Base-by-base conservation (phyloP, 2,329 filamentous ascomycete species). In the Diaporthe australafricana region DNA sequence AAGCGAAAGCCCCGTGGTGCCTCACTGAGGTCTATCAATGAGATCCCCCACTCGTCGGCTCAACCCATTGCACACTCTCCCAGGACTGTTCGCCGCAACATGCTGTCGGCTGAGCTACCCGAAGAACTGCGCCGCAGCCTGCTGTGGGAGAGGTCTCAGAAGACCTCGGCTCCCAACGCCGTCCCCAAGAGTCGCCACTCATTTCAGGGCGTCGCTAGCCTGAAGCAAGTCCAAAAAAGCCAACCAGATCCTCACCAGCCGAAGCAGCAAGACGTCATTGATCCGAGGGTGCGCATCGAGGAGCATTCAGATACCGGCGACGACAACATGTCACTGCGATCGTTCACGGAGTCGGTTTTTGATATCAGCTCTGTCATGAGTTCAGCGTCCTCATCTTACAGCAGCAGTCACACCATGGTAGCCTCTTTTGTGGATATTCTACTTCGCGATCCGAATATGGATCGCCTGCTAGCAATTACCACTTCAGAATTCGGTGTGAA, bases 131-230 rank as follows among this genome's bases (percentile, higher is more conserved):
- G 96, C 27, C 93, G 95, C 77, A 94, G 98, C 77, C 91, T 99
- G 17, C 89, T 98, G 20, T 97, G 94, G 93, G 96, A 99, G 81
- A 93, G 96, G 67, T 94, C 97, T 79, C 96, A 98, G 80, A 97
- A 96, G 88, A 94, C 94, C 72, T 93, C 93, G 42, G 96, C 94
- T 11, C 93, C 92, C 77, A 95, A 96, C 75, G 94, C 95, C 1
- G 94, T 96, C 69, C 87, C 98, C 71, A 97, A 98, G 86, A 91
- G 96, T 74, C 89, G 94, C 72, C 95, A 98, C 80, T 98, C 95
- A 9, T 94, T 96, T 3, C 93, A 96, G 75, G 95, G 98, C 79
- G 91, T 98, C 74, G 93, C 94, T 74, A 97, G 97, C 81, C 87
- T 98, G 53, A 93, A 92, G 83, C 90, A 96, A 81, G n/a, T n/a